Percentiles rank a stretch among this genome's conserved stretches.
phyloP scores from a whole-genome alignment of 208 protist genomes.

The Herpetomonas tarakana region DNA sequence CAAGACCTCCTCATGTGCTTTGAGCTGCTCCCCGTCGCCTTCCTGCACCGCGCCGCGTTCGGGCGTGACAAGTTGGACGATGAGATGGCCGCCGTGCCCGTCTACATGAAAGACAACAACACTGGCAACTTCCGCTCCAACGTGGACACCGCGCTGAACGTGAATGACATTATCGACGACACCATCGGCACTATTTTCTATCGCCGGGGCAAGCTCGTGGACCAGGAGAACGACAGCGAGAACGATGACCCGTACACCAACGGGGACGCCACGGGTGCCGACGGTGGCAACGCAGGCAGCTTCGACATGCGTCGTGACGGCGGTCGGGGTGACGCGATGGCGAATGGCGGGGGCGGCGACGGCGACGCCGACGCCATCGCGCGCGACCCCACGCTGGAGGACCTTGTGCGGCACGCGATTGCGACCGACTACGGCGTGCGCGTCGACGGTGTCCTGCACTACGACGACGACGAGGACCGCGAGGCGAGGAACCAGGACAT shows the following conservation, averaged over 20 bases:
- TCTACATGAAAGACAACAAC: constrained; percentile 80
- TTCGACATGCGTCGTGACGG: neutral
- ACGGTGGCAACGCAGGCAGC: constrained; percentile 2
- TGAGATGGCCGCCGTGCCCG: constrained; percentile 71
- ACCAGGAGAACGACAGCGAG: constrained; percentile 65
- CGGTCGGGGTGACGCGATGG: neutral
- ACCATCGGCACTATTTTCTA: constrained; percentile 86
- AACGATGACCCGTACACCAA: constrained; percentile 17
- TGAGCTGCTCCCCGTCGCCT: constrained; percentile 75
- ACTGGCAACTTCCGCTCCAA: constrained; percentile 58
- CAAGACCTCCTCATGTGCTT: constrained; percentile 88
- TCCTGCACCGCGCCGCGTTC: constrained; percentile 80
- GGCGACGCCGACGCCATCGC: constrained; percentile 33
- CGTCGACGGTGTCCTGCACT: constrained; percentile 65
- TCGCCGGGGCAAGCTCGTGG: constrained; percentile 68
- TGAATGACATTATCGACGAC: constrained; percentile 82
- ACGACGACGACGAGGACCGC: constrained; percentile 70
- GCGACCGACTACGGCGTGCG: constrained; percentile 62
- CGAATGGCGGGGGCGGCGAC: constrained; percentile 9
- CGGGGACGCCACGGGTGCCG: constrained; percentile 17
- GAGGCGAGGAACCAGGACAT: constrained; percentile 69
- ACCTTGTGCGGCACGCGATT: constrained; percentile 72
- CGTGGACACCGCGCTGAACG: constrained; percentile 66
- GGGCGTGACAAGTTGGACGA: constrained; percentile 64
- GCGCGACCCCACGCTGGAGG: constrained; percentile 63